Evolutionary conservation across 2,329 filamentous ascomycete species (phyloP).

Genomic region (Epichloe hybrida): DNA sequence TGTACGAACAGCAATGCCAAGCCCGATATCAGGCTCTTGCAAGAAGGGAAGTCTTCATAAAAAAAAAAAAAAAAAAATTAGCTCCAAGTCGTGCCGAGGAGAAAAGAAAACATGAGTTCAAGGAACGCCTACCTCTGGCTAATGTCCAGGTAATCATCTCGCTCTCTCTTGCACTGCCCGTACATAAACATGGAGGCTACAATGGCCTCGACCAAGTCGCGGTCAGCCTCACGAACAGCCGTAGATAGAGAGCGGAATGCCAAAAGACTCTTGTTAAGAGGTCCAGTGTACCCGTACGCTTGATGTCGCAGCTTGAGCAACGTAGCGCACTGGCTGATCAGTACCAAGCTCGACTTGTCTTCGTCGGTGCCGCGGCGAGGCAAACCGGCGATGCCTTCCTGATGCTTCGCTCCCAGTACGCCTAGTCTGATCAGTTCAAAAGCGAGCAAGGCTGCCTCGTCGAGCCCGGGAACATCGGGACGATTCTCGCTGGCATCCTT

Average conservation of each 20-base stretch:
- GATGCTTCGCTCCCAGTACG: slow-evolving; percentile 58
- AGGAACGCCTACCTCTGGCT: slow-evolving; percentile 48
- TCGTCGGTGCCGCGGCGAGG: slow-evolving; percentile 48
- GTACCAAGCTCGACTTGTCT: slow-evolving; percentile 63
- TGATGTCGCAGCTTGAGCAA: slow-evolving; percentile 72
- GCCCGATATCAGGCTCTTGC: slow-evolving; percentile 56
- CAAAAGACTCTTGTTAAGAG: slow-evolving; percentile 78
- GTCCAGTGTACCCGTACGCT: slow-evolving; percentile 83
- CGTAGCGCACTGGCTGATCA: slow-evolving; percentile 78
- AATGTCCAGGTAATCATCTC: slow-evolving; percentile 53
- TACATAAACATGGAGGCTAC: slow-evolving; percentile 68
- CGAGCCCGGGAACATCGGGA: slow-evolving; percentile 36
- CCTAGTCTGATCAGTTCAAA: slow-evolving; percentile 75
- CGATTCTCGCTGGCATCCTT: slow-evolving; percentile 36
- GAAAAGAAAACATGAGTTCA: neutral
- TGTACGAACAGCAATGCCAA: slow-evolving; percentile 69
- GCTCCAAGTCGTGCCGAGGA: neutral
- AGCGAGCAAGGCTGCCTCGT: slow-evolving; percentile 69
- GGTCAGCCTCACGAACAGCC: slow-evolving; percentile 62
- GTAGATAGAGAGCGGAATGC: slow-evolving; percentile 75
- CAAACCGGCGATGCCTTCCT: slow-evolving; percentile 39
- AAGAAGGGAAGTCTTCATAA: slow-evolving; percentile 51
- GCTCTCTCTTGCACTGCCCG: slow-evolving; percentile 61
- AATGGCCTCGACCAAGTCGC: slow-evolving; percentile 75
- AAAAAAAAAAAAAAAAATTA: neutral